These are phyloP conservation scores for Helenozyma rhizophorensis DNA, from an alignment of 805 yeast species.

Conservation along the genomic window DNA sequence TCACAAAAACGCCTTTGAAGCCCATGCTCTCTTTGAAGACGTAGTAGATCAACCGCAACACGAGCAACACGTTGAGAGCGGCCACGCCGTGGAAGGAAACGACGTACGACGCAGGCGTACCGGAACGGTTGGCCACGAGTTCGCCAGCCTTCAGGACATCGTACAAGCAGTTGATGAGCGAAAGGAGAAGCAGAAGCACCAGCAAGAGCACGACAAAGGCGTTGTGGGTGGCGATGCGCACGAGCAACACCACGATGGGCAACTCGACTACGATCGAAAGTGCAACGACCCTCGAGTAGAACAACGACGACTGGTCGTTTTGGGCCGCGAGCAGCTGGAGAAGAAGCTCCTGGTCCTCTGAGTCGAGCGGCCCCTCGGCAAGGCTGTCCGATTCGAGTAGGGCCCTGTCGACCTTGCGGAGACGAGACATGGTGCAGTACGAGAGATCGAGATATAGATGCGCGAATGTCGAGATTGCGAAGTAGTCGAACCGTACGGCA, in stretches of 20 bases:
- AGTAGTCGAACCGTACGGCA: no score
- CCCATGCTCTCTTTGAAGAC: background rate
- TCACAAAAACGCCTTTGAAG: conserved; percentile 5
- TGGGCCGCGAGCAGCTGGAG: conserved; percentile 12
- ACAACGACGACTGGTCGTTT: conserved; percentile 10
- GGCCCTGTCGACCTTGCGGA: conserved; percentile 18
- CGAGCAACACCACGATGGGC: conserved; percentile 15
- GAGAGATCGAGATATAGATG: no score
- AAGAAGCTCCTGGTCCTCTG: conserved; percentile 22
- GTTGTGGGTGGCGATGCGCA: conserved; percentile 1
- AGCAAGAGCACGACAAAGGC: conserved; percentile 1
- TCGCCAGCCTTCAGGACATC: conserved; percentile 4
- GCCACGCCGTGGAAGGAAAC: conserved; percentile 6
- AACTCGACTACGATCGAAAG: conserved; percentile 12
- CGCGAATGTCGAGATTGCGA: no score
- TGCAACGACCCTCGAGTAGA: conserved; percentile 9
- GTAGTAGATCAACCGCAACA: conserved; percentile 12
- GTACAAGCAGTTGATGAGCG: conserved; percentile 9
- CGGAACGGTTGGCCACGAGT: no score
- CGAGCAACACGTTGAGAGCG: conserved; percentile 10
- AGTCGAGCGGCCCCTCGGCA: conserved; percentile 13
- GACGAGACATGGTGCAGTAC: conserved; percentile 17
- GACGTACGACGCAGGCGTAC: background rate
- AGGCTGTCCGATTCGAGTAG: conserved; percentile 15
- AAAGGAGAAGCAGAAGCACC: conserved; percentile 4